phyloP scores from a whole-genome alignment of 257 asterid species.

The Jaltomata sinuosa region DNA sequence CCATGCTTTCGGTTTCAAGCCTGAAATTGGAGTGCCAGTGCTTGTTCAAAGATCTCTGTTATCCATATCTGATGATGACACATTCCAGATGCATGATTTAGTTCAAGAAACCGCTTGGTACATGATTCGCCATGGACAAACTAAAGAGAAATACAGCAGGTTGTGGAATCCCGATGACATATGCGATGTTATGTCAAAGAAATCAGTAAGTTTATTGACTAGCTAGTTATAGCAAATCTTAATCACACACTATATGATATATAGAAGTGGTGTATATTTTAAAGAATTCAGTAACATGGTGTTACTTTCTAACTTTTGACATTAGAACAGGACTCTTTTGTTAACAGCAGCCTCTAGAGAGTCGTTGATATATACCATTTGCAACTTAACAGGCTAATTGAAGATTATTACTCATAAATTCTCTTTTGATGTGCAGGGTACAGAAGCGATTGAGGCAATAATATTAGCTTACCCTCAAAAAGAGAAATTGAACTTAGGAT shows the following conservation, averaged over 20 bases:
- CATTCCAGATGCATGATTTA: constrained; percentile 1
- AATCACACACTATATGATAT: neutral
- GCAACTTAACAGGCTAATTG: neutral
- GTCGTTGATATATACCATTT: neutral
- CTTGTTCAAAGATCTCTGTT: neutral
- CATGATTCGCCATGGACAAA: neutral
- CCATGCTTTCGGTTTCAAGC: neutral
- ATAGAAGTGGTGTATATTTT: neutral
- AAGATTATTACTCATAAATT: neutral
- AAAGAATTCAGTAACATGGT: neutral
- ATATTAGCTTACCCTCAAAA: neutral
- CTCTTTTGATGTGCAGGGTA: neutral
- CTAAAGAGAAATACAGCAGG: neutral
- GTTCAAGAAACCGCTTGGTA: constrained; percentile 3
- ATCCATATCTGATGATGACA: neutral
- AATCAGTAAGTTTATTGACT: neutral
- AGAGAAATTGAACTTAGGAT: neutral
- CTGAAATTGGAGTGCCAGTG: neutral
- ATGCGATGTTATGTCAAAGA: neutral
- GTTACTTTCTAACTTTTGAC: neutral
- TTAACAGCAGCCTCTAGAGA: neutral
- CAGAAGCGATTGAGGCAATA: constrained; percentile 1
- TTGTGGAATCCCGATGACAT: constrained; percentile 2
- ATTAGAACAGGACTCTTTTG: neutral
- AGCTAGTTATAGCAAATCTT: neutral